Percentiles rank a stretch among this genome's conserved stretches.
These are phyloP conservation scores for Micractinium conductrix DNA, from an alignment of 139 green algal species.

Conservation along the genomic window DNA sequence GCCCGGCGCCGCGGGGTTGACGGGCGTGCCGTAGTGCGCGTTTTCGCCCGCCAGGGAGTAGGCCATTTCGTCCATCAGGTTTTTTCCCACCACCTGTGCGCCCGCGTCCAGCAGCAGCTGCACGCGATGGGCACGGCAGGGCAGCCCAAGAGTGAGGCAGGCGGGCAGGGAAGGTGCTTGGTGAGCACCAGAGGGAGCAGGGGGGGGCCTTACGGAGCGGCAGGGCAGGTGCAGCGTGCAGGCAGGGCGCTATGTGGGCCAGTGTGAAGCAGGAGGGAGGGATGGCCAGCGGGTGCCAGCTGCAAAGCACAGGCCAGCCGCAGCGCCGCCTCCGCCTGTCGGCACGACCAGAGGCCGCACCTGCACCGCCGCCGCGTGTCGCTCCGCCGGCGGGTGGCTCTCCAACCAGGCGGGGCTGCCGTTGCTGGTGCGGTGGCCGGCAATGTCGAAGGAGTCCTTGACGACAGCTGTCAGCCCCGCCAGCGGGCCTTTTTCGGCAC, in stretches of 20 bases:
- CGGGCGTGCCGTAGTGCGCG: conserved; percentile 88
- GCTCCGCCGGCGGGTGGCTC: conserved; percentile 63
- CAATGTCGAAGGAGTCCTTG: conserved; percentile 62
- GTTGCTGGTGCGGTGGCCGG: conserved; percentile 72
- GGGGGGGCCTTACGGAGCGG: too few species aligned
- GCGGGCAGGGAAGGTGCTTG: too few species aligned
- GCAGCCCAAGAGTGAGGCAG: too few species aligned
- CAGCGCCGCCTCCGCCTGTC: too few species aligned
- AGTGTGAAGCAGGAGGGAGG: too few species aligned
- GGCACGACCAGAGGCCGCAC: background rate
- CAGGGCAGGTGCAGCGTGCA: too few species aligned
- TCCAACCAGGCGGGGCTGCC: conserved; percentile 82
- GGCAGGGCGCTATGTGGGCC: too few species aligned
- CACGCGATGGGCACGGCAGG: background rate
- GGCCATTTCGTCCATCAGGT: conserved; percentile 95
- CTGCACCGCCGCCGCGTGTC: conserved; percentile 50
- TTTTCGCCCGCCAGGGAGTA: conserved; percentile 72
- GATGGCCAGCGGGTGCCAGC: background rate
- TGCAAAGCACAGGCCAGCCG: background rate
- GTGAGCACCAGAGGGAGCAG: too few species aligned
- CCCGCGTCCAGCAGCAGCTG: conserved; percentile 80
- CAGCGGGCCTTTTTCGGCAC: conserved; percentile 8
- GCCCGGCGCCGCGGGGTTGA: conserved; percentile 83
- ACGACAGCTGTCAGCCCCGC: conserved; percentile 39
- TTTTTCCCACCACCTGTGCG: conserved; percentile 76